phyloP scores from a whole-genome alignment of 495 filamentous ascomycete species.

The Hypoxylon rickii region DNA sequence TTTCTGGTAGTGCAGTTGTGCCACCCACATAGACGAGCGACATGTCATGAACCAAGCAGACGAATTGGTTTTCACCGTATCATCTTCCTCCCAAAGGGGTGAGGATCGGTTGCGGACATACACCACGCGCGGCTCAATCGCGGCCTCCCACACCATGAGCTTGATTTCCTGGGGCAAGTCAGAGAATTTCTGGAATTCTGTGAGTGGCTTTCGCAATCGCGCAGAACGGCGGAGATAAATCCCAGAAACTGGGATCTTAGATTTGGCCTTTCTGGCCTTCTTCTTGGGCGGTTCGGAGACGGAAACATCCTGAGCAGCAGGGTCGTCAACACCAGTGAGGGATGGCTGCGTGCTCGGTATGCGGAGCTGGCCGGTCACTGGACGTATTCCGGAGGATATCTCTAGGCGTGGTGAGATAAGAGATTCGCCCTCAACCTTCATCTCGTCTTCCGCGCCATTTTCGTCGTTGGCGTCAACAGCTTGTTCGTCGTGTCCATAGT shows the following conservation, averaged over 20 bases:
- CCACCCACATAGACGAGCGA: constrained; percentile 17
- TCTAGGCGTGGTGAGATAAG: constrained; percentile 2
- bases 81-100: neutral
- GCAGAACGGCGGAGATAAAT: constrained; percentile 26
- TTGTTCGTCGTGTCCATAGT: neutral
- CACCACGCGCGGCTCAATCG: constrained; percentile 28
- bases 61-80: constrained; percentile 22
- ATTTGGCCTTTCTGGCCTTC: neutral
- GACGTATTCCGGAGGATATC: neutral
- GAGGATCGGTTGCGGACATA: constrained; percentile 37
- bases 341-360: constrained; percentile 3
- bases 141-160: constrained; percentile 39
- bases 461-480: neutral
- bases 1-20: constrained; percentile 19
- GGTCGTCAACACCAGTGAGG: neutral
- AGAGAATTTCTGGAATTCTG: constrained; percentile 27
- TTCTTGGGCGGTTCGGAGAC: neutral
- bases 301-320: neutral
- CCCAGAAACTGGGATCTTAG: neutral
- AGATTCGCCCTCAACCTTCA: neutral
- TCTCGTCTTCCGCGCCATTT: neutral
- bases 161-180: constrained; percentile 32
- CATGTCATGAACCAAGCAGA: constrained; percentile 36
- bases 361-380: constrained; percentile 12
- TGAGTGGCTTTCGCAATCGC: constrained; percentile 32